These are phyloP conservation scores for Candida multigemmis DNA, from an alignment of 805 yeast species.

Conservation along the genomic window DNA sequence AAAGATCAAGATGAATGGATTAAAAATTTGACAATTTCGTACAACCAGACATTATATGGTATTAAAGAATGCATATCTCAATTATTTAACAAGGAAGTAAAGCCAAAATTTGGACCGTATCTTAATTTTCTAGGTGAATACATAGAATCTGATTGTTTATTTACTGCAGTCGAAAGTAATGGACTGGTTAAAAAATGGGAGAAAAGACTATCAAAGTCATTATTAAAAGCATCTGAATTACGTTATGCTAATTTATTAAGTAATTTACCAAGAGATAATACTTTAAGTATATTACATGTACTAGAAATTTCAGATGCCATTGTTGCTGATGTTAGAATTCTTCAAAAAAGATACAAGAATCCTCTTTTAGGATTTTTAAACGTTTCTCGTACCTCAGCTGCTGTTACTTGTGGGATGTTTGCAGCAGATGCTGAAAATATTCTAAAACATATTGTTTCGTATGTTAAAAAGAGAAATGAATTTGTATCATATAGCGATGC, in stretches of 20 bases:
- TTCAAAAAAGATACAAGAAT: conserved; percentile 52
- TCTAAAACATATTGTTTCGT: conserved; percentile 39
- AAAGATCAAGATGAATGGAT: conserved; percentile 45
- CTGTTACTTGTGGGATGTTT: conserved; percentile 41
- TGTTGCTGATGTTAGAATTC: conserved; percentile 34
- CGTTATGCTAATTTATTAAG: conserved; percentile 31
- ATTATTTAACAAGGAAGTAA: conserved; percentile 28
- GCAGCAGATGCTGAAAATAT: conserved; percentile 46
- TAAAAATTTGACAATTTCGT: conserved; percentile 34
- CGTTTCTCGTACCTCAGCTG: conserved; percentile 41
- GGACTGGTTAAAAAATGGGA: conserved; percentile 41
- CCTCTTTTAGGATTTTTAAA: conserved; percentile 53
- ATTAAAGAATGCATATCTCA: conserved; percentile 33
- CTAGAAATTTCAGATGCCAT: conserved; percentile 48
- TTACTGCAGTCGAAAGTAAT: conserved; percentile 20
- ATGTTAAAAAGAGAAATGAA: conserved; percentile 20
- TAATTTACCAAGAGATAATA: conserved; percentile 48
- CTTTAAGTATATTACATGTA: conserved; percentile 46
- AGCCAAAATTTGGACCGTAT: conserved; percentile 53
- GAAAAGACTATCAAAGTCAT: conserved; percentile 21
- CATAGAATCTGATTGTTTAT: conserved; percentile 39
- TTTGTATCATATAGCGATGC: conserved; percentile 46
- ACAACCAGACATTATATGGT: conserved; percentile 36
- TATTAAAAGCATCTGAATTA: conserved; percentile 25
- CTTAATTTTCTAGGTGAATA: conserved; percentile 40